Base-by-base conservation (phyloP, 2,329 filamentous ascomycete genomes). In the Arthrobotrys musiformis region DNA sequence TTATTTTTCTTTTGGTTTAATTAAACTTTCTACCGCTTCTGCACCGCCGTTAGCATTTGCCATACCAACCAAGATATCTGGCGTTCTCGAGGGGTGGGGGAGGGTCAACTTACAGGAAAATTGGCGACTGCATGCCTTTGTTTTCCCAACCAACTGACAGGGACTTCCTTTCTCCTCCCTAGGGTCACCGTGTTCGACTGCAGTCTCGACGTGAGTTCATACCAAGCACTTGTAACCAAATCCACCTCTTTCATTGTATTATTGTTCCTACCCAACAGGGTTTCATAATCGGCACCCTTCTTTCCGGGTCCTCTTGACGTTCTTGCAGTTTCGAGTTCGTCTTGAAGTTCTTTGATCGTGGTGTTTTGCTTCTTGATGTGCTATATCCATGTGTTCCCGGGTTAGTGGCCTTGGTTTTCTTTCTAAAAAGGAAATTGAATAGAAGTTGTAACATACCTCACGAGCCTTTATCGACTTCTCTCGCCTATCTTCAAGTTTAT, bases 171-270 rank as follows among this genome's bases (percentile, higher is more conserved):
- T 80, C 91, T 87, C 79, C 93, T 86, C 82, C 93, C 91, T 78
- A 96, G 84, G 67, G 92, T 89, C 46, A 94, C 90, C 78, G 92
- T 92, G 82, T 94, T 94, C 85, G 91, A 93, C 84, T 95, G 92
- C 80, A 96, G 84, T 62, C 93, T 87, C 82, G 87, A 90, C 26
- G 90, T 90, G 81, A 95, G 88, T 83, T 94, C 92, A 84, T 94
- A 94, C 92, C 92, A 96, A 1, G 93, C 93, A n/a, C 90, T 91
- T 26, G 90, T 86, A 81, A 96, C 93, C 82, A 95, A 87, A 42
- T 88, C 87, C 82, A 93, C 93, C 83, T 96, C 93, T 80, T 91
- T 89, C 82, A 91, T 88, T 74, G 96, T 87, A 80, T 90, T 92
- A 79, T 89, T 89, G 81, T 92, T 88, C 80, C 87, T 42, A 22